Percentiles rank a stretch among this genome's conserved stretches.
phyloP scores from a whole-genome alignment of 2,329 filamentous ascomycete genomes.

The Karstenula rhodostoma region DNA sequence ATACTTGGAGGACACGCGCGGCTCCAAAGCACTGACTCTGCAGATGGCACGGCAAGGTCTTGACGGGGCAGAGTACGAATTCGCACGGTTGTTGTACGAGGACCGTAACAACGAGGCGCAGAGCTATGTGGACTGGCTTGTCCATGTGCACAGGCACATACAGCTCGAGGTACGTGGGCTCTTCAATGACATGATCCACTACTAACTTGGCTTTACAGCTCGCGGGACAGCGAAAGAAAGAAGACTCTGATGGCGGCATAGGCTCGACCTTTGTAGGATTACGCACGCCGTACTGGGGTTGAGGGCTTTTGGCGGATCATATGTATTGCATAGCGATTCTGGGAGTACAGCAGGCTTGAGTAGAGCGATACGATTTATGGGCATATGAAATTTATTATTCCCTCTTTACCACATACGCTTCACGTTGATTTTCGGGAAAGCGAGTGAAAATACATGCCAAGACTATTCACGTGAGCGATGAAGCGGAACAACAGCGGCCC shows the following conservation, averaged over 20 bases:
- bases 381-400: constrained; percentile 8
- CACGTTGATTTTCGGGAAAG: not conserved
- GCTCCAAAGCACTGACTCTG: constrained; percentile 86
- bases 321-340: constrained; percentile 40
- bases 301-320: constrained; percentile 13
- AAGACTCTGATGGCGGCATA: constrained; percentile 58
- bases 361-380: constrained; percentile 18
- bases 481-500: constrained; percentile 11
- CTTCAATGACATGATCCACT: not conserved
- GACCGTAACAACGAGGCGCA: constrained; percentile 98
- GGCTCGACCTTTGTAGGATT: constrained; percentile 49
- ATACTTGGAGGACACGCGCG: constrained; percentile 80
- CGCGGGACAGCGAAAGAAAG: constrained; percentile 74
- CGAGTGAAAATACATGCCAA: not conserved
- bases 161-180: constrained; percentile 72
- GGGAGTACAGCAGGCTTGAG: constrained; percentile 16
- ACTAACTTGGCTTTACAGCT: constrained; percentile 49
- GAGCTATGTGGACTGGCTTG: constrained; percentile 98
- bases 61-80: constrained; percentile 96
- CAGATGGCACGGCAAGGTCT: constrained; percentile 92
- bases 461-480: not conserved
- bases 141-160: constrained; percentile 91
- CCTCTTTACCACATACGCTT: not conserved
- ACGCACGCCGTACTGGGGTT: constrained; percentile 52
- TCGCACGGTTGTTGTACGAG: constrained; percentile 88